Conservation (phyloP, 2,329 filamentous ascomycete species). For the Sporothrix protearum region DNA sequence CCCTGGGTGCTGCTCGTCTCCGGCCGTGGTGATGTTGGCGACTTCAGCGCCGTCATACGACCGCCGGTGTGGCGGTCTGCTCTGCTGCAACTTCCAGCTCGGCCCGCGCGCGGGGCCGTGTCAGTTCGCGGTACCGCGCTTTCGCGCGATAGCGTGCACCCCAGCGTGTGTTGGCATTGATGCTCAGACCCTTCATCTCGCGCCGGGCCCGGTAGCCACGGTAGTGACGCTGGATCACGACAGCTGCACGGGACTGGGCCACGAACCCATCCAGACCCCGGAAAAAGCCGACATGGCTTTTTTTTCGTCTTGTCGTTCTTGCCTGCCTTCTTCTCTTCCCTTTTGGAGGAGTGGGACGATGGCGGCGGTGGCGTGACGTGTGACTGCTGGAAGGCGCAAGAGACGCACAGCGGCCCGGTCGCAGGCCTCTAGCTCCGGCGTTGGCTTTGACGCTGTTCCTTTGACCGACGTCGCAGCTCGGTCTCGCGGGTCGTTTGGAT, state of each 20-base stretch:
- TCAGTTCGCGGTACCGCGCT: constrained; percentile 51
- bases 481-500: constrained; percentile 49
- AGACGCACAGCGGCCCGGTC: background rate
- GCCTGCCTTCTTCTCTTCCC: background rate
- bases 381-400: background rate
- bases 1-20: background rate
- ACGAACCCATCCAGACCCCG: constrained; percentile 27
- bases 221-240: constrained; percentile 67
- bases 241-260: constrained; percentile 46
- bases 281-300: constrained; percentile 1
- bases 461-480: constrained; percentile 42
- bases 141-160: constrained; percentile 60
- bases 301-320: background rate
- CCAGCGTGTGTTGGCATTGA: constrained; percentile 71
- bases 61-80: background rate
- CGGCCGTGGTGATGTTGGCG: background rate
- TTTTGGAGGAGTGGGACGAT: background rate
- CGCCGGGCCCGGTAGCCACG: constrained; percentile 71
- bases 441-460: constrained; percentile 33
- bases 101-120: constrained; percentile 42
- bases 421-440: constrained; percentile 18
- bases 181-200: constrained; percentile 63
- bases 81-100: constrained; percentile 17
- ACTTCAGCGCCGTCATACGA: background rate
- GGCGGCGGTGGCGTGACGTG: background rate